A percentile compares a stretch with the other conserved stretches of the same genome.
Evolutionary conservation across 139 green algal genomes (phyloP).

Genomic region (Coelastrella sp.): DNA sequence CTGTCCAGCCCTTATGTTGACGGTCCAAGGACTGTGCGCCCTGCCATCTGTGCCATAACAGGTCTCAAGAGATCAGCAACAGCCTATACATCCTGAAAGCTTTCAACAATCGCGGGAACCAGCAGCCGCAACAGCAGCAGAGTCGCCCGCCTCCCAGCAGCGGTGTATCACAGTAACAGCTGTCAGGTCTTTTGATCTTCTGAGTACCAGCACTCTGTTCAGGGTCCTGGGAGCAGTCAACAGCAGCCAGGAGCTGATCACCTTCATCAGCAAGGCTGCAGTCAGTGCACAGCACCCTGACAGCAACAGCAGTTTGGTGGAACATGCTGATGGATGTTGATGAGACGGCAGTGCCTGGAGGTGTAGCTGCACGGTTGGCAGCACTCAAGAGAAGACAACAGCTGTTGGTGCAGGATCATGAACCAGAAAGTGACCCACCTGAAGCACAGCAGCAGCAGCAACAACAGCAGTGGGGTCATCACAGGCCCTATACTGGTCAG

Average conservation of each 20-base stretch:
- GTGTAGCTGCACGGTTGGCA: slow-evolving; percentile 3
- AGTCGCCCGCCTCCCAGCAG: too few relatives aligned
- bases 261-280: too few relatives aligned
- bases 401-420: not conserved
- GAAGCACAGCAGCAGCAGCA: not conserved
- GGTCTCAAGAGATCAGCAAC: slow-evolving; percentile 29
- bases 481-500: not conserved
- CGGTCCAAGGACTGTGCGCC: too few relatives aligned
- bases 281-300: not conserved
- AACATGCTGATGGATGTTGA: not conserved
- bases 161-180: not conserved
- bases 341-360: too few relatives aligned
- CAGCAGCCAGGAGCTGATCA: too few relatives aligned
- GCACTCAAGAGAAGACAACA: slow-evolving; percentile 13
- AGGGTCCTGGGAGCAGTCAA: too few relatives aligned
- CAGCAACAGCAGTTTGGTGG: not conserved
- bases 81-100: not conserved
- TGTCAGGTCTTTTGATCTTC: not conserved
- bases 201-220: not conserved
- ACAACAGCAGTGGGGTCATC: not conserved
- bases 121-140: not conserved
- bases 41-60: too few relatives aligned
- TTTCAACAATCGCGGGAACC: not conserved
- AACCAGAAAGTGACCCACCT: not conserved
- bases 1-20: too few relatives aligned